Conservation (phyloP, 352 stramenopile genomes). For the Pythium utonaiense region DNA sequence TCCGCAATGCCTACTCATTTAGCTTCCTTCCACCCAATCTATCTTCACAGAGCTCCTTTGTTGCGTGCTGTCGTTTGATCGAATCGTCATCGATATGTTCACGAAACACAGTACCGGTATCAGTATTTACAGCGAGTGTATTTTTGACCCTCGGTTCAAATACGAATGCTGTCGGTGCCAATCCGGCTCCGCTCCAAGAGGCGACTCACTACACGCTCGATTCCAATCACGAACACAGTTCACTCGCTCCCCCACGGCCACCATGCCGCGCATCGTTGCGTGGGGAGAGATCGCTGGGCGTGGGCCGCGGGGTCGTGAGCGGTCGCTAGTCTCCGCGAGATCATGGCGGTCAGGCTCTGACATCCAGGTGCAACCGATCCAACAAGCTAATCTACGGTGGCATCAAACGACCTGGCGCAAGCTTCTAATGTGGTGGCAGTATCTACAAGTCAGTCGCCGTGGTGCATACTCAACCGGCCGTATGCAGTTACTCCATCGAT, state of each 20-base stretch:
- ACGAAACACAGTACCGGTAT: too few species aligned
- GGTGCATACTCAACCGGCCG: constrained; percentile 15
- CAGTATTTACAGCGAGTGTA: too few species aligned
- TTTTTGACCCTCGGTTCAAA: too few species aligned
- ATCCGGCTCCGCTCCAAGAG: too few species aligned
- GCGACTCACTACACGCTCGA: too few species aligned
- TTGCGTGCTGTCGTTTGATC: too few species aligned
- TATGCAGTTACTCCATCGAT: constrained; percentile 17
- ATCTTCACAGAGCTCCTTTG: too few species aligned
- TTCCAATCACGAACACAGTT: too few species aligned
- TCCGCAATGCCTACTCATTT: neutral
- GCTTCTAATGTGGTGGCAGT: constrained; percentile 3
- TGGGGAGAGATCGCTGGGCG: neutral
- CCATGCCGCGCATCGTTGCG: neutral
- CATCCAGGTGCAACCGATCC: neutral
- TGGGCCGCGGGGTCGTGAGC: neutral
- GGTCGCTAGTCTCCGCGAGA: neutral
- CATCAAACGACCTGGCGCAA: neutral
- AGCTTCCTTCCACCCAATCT: too few species aligned
- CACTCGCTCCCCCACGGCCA: neutral
- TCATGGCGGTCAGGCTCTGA: neutral
- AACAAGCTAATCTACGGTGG: neutral
- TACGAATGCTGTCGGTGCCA: too few species aligned
- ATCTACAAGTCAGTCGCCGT: constrained; percentile 19
- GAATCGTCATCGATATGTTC: too few species aligned